Conservation (phyloP, 2,329 filamentous ascomycete species). For the Xylogone sp. region DNA sequence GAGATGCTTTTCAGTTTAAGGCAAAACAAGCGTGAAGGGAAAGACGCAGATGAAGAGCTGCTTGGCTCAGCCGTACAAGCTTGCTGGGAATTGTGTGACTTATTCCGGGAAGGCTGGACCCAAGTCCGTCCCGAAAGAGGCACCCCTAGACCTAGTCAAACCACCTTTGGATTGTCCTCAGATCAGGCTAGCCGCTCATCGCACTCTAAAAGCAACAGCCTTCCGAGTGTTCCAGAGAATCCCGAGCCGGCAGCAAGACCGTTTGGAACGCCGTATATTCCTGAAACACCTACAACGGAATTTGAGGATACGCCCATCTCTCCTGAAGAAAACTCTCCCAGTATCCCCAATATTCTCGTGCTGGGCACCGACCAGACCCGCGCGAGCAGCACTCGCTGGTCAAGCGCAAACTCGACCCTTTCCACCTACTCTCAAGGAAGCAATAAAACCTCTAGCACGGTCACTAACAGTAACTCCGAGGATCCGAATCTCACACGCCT, state of each 20-base stretch:
- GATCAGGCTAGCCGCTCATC: conserved; percentile 41
- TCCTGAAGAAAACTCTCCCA: conserved; percentile 70
- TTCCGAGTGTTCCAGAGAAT: conserved; percentile 46
- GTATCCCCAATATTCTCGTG: conserved; percentile 83
- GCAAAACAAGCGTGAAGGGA: conserved; percentile 73
- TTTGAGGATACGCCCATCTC: conserved; percentile 89
- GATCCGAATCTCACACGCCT: conserved; percentile 74
- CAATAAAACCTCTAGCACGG: conserved; percentile 64
- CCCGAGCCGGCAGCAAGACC: conserved; percentile 28
- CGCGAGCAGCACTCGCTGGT: conserved; percentile 69
- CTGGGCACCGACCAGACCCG: conserved; percentile 66
- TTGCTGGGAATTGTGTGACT: conserved; percentile 91
- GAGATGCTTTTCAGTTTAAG: conserved; percentile 91
- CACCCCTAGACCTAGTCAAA: conserved; percentile 78
- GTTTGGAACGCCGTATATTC: conserved; percentile 41
- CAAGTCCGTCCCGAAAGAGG: conserved; percentile 81
- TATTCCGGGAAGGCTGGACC: conserved; percentile 90
- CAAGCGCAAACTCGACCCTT: conserved; percentile 73
- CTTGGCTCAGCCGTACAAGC: conserved; percentile 85
- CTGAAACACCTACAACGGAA: conserved; percentile 91
- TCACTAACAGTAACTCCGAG: conserved; percentile 62
- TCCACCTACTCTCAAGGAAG: conserved; percentile 75
- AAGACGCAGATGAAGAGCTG: conserved; percentile 73
- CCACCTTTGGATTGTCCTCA: conserved; percentile 61
- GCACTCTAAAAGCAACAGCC: conserved; percentile 33